phyloP scores from a whole-genome alignment of 192 early-diverging fungal species.

The Dimargaris cristalligena region DNA sequence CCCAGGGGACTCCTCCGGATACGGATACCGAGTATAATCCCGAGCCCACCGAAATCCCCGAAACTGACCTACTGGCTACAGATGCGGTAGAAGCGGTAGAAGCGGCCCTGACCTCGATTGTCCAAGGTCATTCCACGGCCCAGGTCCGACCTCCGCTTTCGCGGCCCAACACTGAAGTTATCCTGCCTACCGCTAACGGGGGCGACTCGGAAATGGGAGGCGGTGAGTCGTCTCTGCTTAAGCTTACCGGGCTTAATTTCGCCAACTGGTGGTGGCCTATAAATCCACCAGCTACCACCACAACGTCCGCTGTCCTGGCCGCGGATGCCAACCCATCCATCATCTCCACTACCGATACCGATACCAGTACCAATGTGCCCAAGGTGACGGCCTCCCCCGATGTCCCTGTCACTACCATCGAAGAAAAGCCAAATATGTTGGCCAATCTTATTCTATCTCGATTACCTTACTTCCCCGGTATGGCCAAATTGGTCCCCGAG shows the following conservation, averaged over 20 bases:
- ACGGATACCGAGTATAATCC: too few relatives aligned
- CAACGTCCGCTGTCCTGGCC: too few relatives aligned
- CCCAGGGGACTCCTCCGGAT: too few relatives aligned
- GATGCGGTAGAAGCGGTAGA: conserved; percentile 31
- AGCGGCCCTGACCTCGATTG: conserved; percentile 33
- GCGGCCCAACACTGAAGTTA: too few relatives aligned
- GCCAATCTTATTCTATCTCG: too few relatives aligned
- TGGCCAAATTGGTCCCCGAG: neutral
- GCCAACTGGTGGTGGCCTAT: too few relatives aligned
- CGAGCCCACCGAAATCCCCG: conserved; percentile 10
- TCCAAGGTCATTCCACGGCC: conserved; percentile 16
- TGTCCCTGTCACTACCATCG: too few relatives aligned
- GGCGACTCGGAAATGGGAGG: neutral
- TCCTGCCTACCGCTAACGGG: neutral
- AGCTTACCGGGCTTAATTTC: too few relatives aligned
- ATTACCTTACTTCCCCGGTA: neutral
- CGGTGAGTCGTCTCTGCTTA: neutral
- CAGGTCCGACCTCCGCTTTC: too few relatives aligned
- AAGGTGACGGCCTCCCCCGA: too few relatives aligned
- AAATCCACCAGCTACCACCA: too few relatives aligned
- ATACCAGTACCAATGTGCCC: neutral
- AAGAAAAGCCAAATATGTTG: too few relatives aligned
- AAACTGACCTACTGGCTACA: conserved; percentile 7
- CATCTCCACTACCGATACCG: neutral
- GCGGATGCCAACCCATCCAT: neutral